These are phyloP conservation scores for Pharus latifolius DNA, from an alignment of 176 grass and related monocot genomes.

Conservation along the genomic window DNA sequence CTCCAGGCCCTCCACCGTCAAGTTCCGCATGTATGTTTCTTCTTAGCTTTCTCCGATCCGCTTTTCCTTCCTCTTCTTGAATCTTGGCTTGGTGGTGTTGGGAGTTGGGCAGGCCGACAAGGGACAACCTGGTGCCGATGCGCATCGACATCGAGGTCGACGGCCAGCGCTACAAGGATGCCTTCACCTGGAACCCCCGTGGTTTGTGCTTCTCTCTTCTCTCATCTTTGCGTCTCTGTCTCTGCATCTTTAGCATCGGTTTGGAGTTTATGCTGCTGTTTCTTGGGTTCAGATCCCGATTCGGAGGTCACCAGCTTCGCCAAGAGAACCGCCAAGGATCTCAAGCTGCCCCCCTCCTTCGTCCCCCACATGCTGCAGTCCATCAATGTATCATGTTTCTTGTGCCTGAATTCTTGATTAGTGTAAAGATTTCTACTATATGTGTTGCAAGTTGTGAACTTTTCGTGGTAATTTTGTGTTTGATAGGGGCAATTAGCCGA, in stretches of 20 bases:
- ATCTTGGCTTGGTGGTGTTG: neutral
- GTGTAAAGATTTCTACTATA: too few relatives aligned
- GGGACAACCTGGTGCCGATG: constrained; percentile 78
- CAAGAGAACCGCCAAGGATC: constrained; percentile 84
- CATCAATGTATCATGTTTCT: constrained; percentile 48
- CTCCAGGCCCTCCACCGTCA: constrained; percentile 39
- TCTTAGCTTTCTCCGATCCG: neutral
- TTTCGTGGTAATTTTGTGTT: too few relatives aligned
- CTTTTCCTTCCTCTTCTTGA: neutral
- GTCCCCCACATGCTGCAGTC: constrained; percentile 81
- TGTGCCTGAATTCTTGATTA: neutral
- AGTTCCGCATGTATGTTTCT: constrained; percentile 58
- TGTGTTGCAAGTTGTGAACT: too few relatives aligned
- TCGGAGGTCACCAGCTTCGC: constrained; percentile 70
- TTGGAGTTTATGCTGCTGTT: neutral
- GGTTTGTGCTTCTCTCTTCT: constrained; percentile 18
- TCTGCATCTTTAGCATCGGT: neutral
- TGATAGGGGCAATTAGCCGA: constrained; percentile 71
- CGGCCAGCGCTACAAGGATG: constrained; percentile 74
- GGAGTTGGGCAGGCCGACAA: constrained; percentile 51
- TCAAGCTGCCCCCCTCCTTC: constrained; percentile 71
- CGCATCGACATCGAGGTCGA: constrained; percentile 79
- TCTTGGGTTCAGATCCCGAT: constrained; percentile 60
- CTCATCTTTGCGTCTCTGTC: neutral
- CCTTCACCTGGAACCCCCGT: constrained; percentile 87